Conservation (phyloP, 805 yeast genomes). For the Yarrowia bubula region DNA sequence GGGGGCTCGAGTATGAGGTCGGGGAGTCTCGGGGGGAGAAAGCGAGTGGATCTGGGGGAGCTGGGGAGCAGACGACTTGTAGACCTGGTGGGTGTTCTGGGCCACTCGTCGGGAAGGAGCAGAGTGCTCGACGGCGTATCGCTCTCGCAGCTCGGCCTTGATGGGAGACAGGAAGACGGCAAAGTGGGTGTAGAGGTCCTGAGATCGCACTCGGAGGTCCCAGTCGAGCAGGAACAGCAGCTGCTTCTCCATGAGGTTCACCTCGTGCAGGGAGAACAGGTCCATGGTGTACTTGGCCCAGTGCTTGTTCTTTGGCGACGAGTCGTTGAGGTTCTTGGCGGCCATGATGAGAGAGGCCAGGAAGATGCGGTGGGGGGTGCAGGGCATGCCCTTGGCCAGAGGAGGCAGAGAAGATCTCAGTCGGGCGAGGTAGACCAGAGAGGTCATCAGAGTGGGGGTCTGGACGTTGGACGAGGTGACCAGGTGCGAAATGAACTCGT, state of each 20-base stretch:
- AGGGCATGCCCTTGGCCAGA: slow-evolving; percentile 81
- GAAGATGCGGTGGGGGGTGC: slow-evolving; percentile 91
- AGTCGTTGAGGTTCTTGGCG: slow-evolving; percentile 91
- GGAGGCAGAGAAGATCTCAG: slow-evolving; percentile 76
- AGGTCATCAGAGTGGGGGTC: slow-evolving; percentile 91
- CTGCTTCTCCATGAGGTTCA: slow-evolving; percentile 89
- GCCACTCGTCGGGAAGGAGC: slow-evolving; percentile 20
- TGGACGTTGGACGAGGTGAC: slow-evolving; percentile 85
- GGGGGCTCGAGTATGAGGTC: slow-evolving; percentile 22
- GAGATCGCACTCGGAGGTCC: slow-evolving; percentile 70
- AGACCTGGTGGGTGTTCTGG: background rate
- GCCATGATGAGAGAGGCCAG: slow-evolving; percentile 84
- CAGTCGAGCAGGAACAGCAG: slow-evolving; percentile 78
- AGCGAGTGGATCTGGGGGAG: background rate
- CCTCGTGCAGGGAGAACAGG: slow-evolving; percentile 68
- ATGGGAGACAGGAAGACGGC: slow-evolving; percentile 76
- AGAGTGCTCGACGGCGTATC: slow-evolving; percentile 26
- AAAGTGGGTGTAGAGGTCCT: slow-evolving; percentile 66
- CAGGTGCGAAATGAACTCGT: slow-evolving; percentile 63
- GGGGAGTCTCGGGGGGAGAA: slow-evolving; percentile 22
- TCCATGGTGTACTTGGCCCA: slow-evolving; percentile 95
- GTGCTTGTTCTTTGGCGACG: slow-evolving; percentile 92
- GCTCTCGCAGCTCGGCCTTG: slow-evolving; percentile 48
- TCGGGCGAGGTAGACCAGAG: slow-evolving; percentile 77
- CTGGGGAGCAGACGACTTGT: slow-evolving; percentile 1